Conservation (phyloP, 768 basidiomycete genomes). For the Naganishia antarctica region DNA sequence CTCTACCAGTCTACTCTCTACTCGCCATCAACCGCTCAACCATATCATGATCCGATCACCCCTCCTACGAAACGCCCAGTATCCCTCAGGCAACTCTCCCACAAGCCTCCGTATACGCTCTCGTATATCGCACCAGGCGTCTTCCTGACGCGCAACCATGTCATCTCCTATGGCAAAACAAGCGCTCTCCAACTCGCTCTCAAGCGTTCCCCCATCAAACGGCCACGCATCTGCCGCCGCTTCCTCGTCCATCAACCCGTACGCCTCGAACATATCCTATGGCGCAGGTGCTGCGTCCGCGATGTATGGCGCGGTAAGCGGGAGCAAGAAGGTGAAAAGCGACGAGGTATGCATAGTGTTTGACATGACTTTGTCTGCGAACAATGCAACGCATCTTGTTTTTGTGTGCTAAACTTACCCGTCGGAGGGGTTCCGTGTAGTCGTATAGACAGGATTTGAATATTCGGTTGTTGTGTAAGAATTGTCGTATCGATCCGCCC, state of each 20-base stretch:
- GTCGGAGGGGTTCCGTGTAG: background rate
- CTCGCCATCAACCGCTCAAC: no score
- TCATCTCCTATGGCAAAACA: slow-evolving; percentile 20
- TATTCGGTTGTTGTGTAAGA: slow-evolving; percentile 25
- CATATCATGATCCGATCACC: no score
- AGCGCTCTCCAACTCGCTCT: slow-evolving; percentile 16
- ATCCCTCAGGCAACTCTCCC: no score
- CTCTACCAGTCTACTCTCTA: no score
- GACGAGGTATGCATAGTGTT: slow-evolving; percentile 18
- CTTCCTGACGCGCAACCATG: background rate
- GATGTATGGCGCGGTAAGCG: background rate
- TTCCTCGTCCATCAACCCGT: background rate
- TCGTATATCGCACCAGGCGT: no score
- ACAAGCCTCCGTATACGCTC: no score
- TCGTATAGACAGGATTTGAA: slow-evolving; percentile 27
- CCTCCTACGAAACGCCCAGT: no score
- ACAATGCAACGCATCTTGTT: no score
- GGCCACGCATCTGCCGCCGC: background rate
- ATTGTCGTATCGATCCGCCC: slow-evolving; percentile 69
- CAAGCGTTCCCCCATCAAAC: background rate
- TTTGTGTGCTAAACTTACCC: no score
- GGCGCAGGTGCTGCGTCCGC: slow-evolving; percentile 4
- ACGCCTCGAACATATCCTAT: background rate
- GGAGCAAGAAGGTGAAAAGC: background rate
- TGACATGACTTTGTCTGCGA: no score